Evolutionary conservation across 2,329 filamentous ascomycete genomes (phyloP).

Genomic region (Gnomoniopsis smithogilvyi): DNA sequence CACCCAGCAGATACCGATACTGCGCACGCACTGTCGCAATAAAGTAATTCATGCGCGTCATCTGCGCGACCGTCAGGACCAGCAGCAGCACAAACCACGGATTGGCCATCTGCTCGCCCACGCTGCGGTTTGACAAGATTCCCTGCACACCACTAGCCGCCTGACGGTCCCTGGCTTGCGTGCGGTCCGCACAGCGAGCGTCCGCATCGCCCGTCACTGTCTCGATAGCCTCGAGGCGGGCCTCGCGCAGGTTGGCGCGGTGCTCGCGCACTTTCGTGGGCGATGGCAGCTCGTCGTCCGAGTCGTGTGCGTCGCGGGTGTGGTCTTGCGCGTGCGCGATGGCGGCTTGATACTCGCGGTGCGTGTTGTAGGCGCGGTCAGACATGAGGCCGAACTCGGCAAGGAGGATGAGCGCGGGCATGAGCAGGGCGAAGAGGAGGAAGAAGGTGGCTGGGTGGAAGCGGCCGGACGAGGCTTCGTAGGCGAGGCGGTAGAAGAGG

Average conservation of each 20-base stretch:
- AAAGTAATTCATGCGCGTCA: slow-evolving; percentile 67
- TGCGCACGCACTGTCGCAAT: slow-evolving; percentile 68
- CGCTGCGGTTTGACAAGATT: slow-evolving; percentile 63
- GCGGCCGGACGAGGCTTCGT: slow-evolving; percentile 39
- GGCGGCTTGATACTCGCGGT: slow-evolving; percentile 36
- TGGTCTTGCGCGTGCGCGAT: slow-evolving; percentile 35
- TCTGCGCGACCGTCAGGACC: slow-evolving; percentile 57
- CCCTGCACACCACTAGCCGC: slow-evolving; percentile 66
- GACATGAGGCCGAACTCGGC: slow-evolving; percentile 40
- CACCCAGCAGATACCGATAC: slow-evolving; percentile 63
- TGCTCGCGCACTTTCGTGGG: slow-evolving; percentile 32
- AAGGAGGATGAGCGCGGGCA: slow-evolving; percentile 33
- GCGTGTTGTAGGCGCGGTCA: slow-evolving; percentile 34
- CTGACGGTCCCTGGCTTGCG: slow-evolving; percentile 51
- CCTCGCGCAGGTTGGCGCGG: slow-evolving; percentile 49
- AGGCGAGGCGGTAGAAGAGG: slow-evolving; percentile 54
- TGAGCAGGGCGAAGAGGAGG: slow-evolving; percentile 31
- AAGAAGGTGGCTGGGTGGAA: slow-evolving; percentile 39
- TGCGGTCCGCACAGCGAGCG: slow-evolving; percentile 51
- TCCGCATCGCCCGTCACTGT: slow-evolving; percentile 56
- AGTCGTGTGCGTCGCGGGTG: slow-evolving; percentile 43
- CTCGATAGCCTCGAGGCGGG: slow-evolving; percentile 60
- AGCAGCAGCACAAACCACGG: slow-evolving; percentile 73
- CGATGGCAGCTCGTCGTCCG: slow-evolving; percentile 48
- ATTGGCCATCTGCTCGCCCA: slow-evolving; percentile 60